These are phyloP conservation scores for Phytophthora sansomeana DNA, from an alignment of 352 stramenopile species.

Conservation along the genomic window DNA sequence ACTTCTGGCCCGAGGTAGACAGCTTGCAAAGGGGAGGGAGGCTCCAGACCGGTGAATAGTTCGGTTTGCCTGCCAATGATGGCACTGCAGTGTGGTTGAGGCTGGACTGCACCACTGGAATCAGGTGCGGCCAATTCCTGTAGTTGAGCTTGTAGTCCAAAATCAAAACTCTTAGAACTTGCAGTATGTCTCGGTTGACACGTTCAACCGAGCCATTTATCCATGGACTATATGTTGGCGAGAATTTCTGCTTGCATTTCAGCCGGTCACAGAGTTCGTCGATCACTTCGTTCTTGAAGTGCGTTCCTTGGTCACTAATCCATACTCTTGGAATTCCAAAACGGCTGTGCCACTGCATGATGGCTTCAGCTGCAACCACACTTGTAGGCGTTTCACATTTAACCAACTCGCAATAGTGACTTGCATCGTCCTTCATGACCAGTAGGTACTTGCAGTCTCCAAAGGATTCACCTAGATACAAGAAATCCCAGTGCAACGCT, in stretches of 20 bases:
- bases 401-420: constrained; percentile 39
- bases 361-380: constrained; percentile 24
- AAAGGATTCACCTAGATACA: constrained; percentile 37
- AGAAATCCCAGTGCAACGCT: constrained; percentile 42
- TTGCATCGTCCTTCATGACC: constrained; percentile 24
- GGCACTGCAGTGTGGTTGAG: no score
- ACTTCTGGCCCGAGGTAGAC: constrained; percentile 5
- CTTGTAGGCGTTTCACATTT: constrained; percentile 30
- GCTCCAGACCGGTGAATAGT: constrained; percentile 24
- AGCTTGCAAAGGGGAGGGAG: constrained; percentile 1
- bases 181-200: no score
- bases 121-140: no score
- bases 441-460: constrained; percentile 6
- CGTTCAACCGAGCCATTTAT: no score
- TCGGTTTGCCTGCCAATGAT: constrained; percentile 43
- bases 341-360: constrained; percentile 38
- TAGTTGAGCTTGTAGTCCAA: no score
- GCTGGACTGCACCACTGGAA: no score
- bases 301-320: constrained; percentile 43
- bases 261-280: no score
- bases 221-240: no score
- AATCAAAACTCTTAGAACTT: no score
- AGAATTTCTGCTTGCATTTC: no score
- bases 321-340: constrained; percentile 39
- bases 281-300: no score